phyloP scores from a whole-genome alignment of 768 basidiomycete genomes.

The Naganishia randhawae region DNA sequence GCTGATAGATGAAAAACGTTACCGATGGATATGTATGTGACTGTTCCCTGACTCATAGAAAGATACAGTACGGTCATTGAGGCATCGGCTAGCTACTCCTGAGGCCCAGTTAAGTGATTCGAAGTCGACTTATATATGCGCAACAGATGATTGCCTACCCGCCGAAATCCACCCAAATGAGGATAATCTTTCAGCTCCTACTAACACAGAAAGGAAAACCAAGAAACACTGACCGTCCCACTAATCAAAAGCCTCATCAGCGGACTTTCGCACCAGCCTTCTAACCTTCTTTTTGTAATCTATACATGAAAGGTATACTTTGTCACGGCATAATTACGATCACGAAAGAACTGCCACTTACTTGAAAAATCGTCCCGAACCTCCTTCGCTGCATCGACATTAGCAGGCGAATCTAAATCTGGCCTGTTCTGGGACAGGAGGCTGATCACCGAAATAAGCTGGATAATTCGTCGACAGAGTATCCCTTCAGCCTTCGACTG shows the following conservation, averaged over 20 bases:
- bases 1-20: too few relatives aligned
- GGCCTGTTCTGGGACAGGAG: slow-evolving; percentile 87
- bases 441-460: slow-evolving; percentile 96
- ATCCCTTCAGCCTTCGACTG: too few relatives aligned
- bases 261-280: slow-evolving; percentile 75
- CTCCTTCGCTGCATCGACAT: slow-evolving; percentile 80
- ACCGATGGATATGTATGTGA: too few relatives aligned
- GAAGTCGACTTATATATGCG: too few relatives aligned
- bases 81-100: too few relatives aligned
- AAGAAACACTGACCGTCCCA: background rate
- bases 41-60: too few relatives aligned
- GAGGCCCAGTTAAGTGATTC: too few relatives aligned
- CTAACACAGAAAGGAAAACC: too few relatives aligned
- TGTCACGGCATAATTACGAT: background rate
- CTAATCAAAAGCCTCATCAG: slow-evolving; percentile 80
- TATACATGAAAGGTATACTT: slow-evolving; percentile 39
- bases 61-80: too few relatives aligned
- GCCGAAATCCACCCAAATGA: too few relatives aligned
- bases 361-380: slow-evolving; percentile 42
- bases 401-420: slow-evolving; percentile 88
- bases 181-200: too few relatives aligned
- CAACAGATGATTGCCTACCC: too few relatives aligned
- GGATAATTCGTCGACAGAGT: slow-evolving; percentile 11
- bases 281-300: slow-evolving; percentile 96
- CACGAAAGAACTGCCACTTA: slow-evolving; percentile 32